A percentile compares a stretch with the other conserved stretches of the same genome.
These are phyloP conservation scores for Leishmania arabica DNA, from an alignment of 208 protist genomes.

Conservation along the genomic window DNA sequence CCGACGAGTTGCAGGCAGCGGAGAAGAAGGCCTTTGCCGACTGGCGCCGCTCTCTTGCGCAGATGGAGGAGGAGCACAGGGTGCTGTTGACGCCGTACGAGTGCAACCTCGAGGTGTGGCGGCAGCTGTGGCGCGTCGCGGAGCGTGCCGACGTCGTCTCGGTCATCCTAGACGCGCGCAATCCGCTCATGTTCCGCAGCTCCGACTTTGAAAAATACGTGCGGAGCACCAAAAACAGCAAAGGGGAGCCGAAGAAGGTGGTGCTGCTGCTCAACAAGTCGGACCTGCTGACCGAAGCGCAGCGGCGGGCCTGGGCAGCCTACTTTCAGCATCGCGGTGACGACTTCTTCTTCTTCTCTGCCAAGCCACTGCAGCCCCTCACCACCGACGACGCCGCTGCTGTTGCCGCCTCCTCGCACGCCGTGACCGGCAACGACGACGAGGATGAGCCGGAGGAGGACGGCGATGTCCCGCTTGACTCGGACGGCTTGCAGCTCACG, in stretches of 20 bases:
- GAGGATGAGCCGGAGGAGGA: conserved; percentile 13
- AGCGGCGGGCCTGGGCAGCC: conserved; percentile 92
- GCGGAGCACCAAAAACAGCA: conserved; percentile 53
- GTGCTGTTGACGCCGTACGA: conserved; percentile 98
- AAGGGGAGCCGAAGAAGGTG: conserved; percentile 69
- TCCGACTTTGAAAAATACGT: conserved; percentile 89
- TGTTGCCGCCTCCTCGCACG: conserved; percentile 19
- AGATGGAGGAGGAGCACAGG: conserved; percentile 94
- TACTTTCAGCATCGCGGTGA: conserved; percentile 91
- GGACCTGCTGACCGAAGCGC: conserved; percentile 95
- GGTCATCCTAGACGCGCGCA: conserved; percentile 96
- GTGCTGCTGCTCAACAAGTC: conserved; percentile 99
- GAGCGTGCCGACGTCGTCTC: conserved; percentile 95
- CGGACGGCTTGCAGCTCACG: conserved; percentile 36
- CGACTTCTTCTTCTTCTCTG: conserved; percentile 94
- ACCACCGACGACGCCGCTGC: conserved; percentile 3
- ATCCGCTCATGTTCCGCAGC: conserved; percentile 97
- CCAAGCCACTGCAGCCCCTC: conserved; percentile 43
- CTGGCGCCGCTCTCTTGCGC: conserved; percentile 88
- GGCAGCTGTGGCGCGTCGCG: conserved; percentile 98
- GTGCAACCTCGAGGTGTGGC: conserved; percentile 99
- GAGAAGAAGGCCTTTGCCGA: conserved; percentile 90
- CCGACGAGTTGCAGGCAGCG: conserved; percentile 59
- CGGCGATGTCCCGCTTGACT: conserved; percentile 2
- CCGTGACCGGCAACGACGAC: conserved; percentile 10